Evolutionary conservation across 768 basidiomycete genomes (phyloP).

Genomic region (Paxillus ammoniavirescens): DNA sequence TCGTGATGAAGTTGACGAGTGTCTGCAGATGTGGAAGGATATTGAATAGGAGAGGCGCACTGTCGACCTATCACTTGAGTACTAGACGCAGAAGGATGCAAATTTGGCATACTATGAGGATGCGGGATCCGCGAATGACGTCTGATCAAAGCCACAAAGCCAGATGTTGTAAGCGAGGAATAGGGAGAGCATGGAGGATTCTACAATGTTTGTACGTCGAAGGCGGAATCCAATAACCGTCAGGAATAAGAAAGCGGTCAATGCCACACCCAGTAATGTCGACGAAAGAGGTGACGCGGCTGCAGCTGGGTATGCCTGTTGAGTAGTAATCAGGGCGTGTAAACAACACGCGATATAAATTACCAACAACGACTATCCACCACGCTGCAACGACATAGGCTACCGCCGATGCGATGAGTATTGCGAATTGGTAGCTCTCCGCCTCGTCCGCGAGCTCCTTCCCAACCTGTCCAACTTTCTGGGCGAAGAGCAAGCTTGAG

Average conservation of each 20-base stretch:
- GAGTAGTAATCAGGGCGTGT: constrained; percentile 10
- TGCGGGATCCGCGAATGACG: constrained; percentile 68
- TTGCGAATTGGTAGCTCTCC: constrained; percentile 73
- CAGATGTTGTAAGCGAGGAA: constrained; percentile 91
- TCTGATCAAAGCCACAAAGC: constrained; percentile 81
- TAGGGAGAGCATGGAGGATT: constrained; percentile 82
- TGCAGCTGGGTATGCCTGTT: constrained; percentile 76
- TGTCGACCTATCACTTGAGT: constrained; percentile 28
- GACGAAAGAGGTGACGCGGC: constrained; percentile 85
- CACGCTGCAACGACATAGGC: constrained; percentile 81
- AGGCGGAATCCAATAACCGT: constrained; percentile 89
- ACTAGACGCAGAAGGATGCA: neutral
- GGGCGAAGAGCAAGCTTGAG: constrained; percentile 79
- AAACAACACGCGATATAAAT: neutral
- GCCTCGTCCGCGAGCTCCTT: constrained; percentile 70
- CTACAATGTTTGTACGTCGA: constrained; percentile 88
- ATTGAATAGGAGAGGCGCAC: constrained; percentile 74
- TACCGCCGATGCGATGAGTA: constrained; percentile 73
- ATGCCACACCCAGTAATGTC: constrained; percentile 82
- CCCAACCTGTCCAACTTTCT: constrained; percentile 77
- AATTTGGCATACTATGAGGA: constrained; percentile 66
- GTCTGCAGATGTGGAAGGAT: constrained; percentile 81
- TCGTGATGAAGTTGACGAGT: constrained; percentile 75
- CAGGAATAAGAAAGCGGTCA: constrained; percentile 87
- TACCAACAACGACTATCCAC: constrained; percentile 81